These are phyloP conservation scores for Geoglossum glabrum DNA, from an alignment of 495 filamentous ascomycete genomes.

Conservation along the genomic window DNA sequence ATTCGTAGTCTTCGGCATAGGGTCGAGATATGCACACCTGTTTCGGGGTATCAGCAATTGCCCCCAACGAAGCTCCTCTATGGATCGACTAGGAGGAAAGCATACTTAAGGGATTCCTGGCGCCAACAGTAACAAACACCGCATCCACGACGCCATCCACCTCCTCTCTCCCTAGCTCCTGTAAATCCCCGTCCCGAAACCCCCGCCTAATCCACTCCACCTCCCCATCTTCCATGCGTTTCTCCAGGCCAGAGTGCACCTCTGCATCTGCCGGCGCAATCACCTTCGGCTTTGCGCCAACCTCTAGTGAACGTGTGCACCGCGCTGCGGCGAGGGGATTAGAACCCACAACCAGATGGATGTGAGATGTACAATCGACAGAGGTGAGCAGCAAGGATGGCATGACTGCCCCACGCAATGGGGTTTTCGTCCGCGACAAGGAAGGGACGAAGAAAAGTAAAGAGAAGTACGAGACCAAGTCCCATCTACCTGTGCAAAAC, in stretches of 20 bases:
- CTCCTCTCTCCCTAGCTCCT: constrained; percentile 55
- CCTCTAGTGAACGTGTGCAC: constrained; percentile 57
- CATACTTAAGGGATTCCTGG: constrained; percentile 31
- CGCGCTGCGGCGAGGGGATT: constrained; percentile 72
- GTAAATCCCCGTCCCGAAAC: constrained; percentile 54
- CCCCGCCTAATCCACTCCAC: constrained; percentile 49
- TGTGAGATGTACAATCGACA: constrained; percentile 49
- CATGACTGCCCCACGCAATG: too few relatives aligned
- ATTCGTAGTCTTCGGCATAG: constrained; percentile 65
- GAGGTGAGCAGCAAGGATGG: constrained; percentile 51
- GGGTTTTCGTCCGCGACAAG: too few relatives aligned
- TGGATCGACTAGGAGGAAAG: constrained; percentile 1
- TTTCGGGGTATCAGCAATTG: neutral
- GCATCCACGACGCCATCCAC: constrained; percentile 65
- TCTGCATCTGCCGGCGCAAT: constrained; percentile 45
- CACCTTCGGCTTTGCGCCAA: constrained; percentile 75
- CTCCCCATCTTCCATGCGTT: constrained; percentile 49
- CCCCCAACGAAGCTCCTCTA: neutral
- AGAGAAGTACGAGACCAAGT: too few relatives aligned
- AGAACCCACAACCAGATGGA: constrained; percentile 73
- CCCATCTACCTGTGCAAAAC: too few relatives aligned
- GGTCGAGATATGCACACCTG: constrained; percentile 47
- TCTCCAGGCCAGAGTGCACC: constrained; percentile 50
- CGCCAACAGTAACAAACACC: constrained; percentile 66
- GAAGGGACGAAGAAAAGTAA: too few relatives aligned